Base-by-base conservation (phyloP, 768 basidiomycete genomes). In the Tulasnella sp. region DNA sequence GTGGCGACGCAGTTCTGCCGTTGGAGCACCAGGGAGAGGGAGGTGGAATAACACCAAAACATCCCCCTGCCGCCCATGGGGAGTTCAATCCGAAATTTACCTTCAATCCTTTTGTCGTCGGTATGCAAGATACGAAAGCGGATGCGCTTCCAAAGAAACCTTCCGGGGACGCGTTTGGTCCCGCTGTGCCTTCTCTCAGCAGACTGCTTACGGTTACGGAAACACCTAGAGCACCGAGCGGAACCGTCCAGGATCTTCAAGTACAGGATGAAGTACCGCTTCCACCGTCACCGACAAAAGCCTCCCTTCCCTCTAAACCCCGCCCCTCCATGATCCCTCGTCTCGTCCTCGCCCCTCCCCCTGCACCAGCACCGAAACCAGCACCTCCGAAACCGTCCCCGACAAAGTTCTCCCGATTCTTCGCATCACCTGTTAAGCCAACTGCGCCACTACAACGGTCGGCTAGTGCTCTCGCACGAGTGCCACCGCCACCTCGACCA, bases 281-380 rank as follows among this genome's bases (percentile, higher is more conserved):
- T n/a, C 43, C 55, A 0, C 43, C 43, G 17, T 46, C 55, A 6
- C 55, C 55, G 6, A 21, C 55, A 17, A 57, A 49, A 35, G 31
- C 19, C 11, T 27, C 48, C n/a, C 6, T 57, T 2, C 46, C 55
- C 21, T 46, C 55, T 7, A 57, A 49, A 57, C 23, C 42, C 36
- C 35, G 37, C 19, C 55, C 55, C 4, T 57, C 55, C 3, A 45
- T 46, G 46, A 57, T 57, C 55, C 55, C 55, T 31, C 55, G 55
- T 34, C 55, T 57, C 35, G 55, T 49, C 11, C 42, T 57, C 43
- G 42, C 55, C 29, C 55, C 55, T 6, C 53, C 53, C 17, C 53
- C 53, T 0, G 23, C 50, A 4, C 46, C 46, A 14, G 25, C 46
- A 9, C 29, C 29, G 46, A 48, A 48, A 19, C 27, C 25, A 25